Percentiles rank a stretch among this genome's conserved stretches.
Evolutionary conservation across 2,329 filamentous ascomycete species (phyloP).

Genomic region (Ilyonectria sp.): DNA sequence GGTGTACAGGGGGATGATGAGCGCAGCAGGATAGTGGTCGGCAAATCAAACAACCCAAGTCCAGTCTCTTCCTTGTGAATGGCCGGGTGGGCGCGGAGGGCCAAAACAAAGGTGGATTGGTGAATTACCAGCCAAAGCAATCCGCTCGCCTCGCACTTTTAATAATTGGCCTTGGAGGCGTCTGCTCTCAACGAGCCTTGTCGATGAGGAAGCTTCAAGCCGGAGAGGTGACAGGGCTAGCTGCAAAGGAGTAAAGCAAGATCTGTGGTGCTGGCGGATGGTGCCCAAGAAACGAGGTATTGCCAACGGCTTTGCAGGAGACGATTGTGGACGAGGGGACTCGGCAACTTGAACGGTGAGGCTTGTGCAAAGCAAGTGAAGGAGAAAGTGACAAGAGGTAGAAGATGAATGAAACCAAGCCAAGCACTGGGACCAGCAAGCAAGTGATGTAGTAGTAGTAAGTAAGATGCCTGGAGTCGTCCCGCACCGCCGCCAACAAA

Average conservation of each 20-base stretch:
- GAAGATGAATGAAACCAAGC: conserved; percentile 38
- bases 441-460: conserved; percentile 44
- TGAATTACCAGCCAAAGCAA: conserved; percentile 41
- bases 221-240: conserved; percentile 32
- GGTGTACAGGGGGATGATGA: conserved; percentile 41
- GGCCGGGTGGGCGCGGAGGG: conserved; percentile 41
- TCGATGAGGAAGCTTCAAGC: conserved; percentile 31
- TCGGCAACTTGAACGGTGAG: conserved; percentile 36
- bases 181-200: conserved; percentile 34
- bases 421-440: conserved; percentile 34
- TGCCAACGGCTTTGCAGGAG: conserved; percentile 28
- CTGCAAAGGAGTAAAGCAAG: conserved; percentile 25
- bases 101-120: conserved; percentile 24
- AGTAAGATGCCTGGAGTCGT: conserved; percentile 38
- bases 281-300: conserved; percentile 29
- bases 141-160: conserved; percentile 40
- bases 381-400: conserved; percentile 35
- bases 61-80: conserved; percentile 43
- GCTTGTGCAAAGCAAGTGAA: conserved; percentile 34
- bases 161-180: conserved; percentile 43
- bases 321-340: conserved; percentile 26
- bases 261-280: conserved; percentile 30
- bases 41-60: conserved; percentile 46
- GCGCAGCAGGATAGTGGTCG: conserved; percentile 35
- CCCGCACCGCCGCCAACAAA: conserved; percentile 39